phyloP scores from a whole-genome alignment of 768 basidiomycete species.

The Suillus plorans region DNA sequence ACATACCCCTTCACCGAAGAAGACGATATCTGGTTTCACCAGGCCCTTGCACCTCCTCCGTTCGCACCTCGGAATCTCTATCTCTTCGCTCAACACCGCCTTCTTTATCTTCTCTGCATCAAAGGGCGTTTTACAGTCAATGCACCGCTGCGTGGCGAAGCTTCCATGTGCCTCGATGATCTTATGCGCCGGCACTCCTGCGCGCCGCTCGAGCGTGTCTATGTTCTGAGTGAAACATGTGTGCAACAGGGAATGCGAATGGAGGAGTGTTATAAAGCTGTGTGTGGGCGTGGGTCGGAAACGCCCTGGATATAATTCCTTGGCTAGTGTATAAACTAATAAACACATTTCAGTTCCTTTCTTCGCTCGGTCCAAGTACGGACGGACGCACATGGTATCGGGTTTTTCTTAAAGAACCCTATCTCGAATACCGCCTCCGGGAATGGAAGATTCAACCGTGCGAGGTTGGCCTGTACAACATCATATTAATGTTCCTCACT shows the following conservation, averaged over 20 bases:
- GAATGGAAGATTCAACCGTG: constrained; percentile 76
- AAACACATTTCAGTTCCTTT: not conserved
- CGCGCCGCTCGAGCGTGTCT: constrained; percentile 86
- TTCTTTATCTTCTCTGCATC: constrained; percentile 68
- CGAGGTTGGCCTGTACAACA: constrained; percentile 64
- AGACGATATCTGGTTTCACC: constrained; percentile 94
- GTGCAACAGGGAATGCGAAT: constrained; percentile 65
- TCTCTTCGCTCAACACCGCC: constrained; percentile 54
- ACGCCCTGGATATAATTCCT: constrained; percentile 89
- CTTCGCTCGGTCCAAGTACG: not conserved
- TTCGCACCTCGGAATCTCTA: constrained; percentile 62
- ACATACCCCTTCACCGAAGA: constrained; percentile 81
- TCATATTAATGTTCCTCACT: not conserved
- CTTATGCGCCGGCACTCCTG: constrained; percentile 69
- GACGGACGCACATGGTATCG: constrained; percentile 65
- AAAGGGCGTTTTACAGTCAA: constrained; percentile 63
- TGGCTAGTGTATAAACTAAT: constrained; percentile 85
- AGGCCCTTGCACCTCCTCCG: constrained; percentile 56
- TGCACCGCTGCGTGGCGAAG: constrained; percentile 85
- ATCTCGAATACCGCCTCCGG: constrained; percentile 97
- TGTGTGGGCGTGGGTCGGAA: constrained; percentile 88
- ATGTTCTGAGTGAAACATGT: constrained; percentile 91
- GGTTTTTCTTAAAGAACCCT: constrained; percentile 76
- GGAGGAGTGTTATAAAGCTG: constrained; percentile 83
- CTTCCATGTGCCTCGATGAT: constrained; percentile 97